Evolutionary conservation across 1,284 basidiomycete genomes (phyloP).

Genomic region (Ceratobasidium papillatum): DNA sequence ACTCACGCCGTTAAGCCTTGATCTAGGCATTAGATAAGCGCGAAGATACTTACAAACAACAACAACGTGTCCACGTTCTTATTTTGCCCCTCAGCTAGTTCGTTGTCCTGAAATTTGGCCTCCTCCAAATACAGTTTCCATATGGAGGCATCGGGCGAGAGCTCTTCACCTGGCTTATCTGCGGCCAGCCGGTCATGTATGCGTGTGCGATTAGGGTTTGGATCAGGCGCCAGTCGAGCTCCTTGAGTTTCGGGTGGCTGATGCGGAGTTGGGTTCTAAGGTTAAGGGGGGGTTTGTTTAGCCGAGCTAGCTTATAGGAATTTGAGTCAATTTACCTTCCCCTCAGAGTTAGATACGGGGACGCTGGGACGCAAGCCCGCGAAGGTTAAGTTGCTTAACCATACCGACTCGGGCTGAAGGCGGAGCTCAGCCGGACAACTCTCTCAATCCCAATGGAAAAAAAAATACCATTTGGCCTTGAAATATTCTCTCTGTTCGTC

Average conservation of each 20-base stretch:
- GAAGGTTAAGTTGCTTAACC: slow-evolving; percentile 10
- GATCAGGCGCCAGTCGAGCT: no score
- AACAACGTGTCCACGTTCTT: neutral
- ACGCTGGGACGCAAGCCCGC: neutral
- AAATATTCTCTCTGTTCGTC: no score
- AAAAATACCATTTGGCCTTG: no score
- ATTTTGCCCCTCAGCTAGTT: neutral
- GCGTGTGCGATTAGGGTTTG: neutral
- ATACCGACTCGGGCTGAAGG: neutral
- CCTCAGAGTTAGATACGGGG: no score
- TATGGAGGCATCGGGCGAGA: neutral
- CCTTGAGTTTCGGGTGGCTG: no score
- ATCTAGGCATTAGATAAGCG: neutral
- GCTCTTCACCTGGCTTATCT: neutral
- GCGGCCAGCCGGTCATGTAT: neutral
- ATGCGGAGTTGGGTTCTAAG: no score
- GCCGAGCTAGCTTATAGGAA: no score
- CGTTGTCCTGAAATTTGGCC: neutral
- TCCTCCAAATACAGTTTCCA: neutral
- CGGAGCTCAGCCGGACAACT: no score
- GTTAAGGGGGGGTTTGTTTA: no score
- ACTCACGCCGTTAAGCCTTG: no score
- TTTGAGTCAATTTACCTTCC: no score
- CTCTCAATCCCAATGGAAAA: no score
- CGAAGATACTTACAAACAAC: neutral